Percentiles rank a stretch among this genome's conserved stretches.
Conservation (phyloP, 2,329 filamentous ascomycete genomes). For the Rosellinia necatrix region DNA sequence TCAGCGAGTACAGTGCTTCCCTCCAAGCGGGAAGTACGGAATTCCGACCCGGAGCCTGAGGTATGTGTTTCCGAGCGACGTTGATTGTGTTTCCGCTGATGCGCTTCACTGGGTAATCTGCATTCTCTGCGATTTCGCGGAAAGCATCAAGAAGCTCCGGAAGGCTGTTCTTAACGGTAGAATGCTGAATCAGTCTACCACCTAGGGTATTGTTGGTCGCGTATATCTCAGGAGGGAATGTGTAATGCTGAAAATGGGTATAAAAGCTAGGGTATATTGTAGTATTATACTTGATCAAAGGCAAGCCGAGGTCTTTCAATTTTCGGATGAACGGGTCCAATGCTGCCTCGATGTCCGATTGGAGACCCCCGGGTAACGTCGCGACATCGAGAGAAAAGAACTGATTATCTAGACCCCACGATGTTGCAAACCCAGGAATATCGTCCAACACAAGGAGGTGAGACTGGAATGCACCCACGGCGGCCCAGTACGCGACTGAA, state of each 20-base stretch:
- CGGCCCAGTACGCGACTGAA: conserved; percentile 19
- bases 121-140: not conserved
- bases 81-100: not conserved
- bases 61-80: not conserved
- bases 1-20: conserved; percentile 4
- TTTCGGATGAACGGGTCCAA: not conserved
- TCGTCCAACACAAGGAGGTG: not conserved
- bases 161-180: not conserved
- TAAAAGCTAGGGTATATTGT: not conserved
- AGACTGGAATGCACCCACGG: conserved; percentile 40
- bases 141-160: not conserved
- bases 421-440: not conserved
- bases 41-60: conserved; percentile 25
- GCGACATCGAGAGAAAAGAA: not conserved
- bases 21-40: conserved; percentile 43
- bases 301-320: not conserved
- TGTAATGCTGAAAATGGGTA: not conserved
- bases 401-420: not conserved
- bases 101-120: not conserved
- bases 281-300: not conserved
- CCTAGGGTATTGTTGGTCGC: not conserved
- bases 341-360: not conserved
- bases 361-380: not conserved
- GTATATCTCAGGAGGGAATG: not conserved
- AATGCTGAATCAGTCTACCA: conserved; percentile 1